Conservation (phyloP, 2,329 filamentous ascomycete genomes). For the Neopestalotiopsis sp. region DNA sequence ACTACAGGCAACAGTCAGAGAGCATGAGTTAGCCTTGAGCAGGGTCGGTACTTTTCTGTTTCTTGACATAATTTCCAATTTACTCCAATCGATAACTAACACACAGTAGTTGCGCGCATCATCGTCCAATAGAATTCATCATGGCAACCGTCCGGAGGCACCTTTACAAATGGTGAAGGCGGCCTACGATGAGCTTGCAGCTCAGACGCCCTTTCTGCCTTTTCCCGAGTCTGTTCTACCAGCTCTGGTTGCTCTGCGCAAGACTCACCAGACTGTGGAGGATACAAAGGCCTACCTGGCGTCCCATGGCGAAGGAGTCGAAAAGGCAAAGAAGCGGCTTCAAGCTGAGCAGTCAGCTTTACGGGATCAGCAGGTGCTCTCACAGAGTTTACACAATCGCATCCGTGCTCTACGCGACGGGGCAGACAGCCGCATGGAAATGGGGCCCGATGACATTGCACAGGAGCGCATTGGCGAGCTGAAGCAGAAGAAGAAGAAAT, state of each 20-base stretch:
- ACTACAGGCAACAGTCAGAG: constrained; percentile 63
- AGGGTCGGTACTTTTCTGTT: constrained; percentile 41
- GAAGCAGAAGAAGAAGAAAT: constrained; percentile 60
- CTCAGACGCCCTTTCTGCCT: constrained; percentile 70
- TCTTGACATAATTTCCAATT: neutral
- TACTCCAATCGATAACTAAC: neutral
- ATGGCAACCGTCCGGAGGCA: constrained; percentile 34
- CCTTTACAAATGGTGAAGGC: constrained; percentile 60
- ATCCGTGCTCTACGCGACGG: constrained; percentile 65
- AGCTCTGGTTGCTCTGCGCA: constrained; percentile 72
- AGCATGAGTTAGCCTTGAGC: constrained; percentile 57
- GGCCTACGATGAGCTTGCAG: constrained; percentile 69
- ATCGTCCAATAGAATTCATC: constrained; percentile 21
- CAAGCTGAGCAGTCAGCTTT: constrained; percentile 57
- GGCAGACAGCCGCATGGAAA: constrained; percentile 60
- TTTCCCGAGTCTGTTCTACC: constrained; percentile 71
- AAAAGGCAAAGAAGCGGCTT: constrained; percentile 51
- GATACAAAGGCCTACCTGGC: constrained; percentile 68
- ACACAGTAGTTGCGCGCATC: constrained; percentile 19
- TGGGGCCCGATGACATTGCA: constrained; percentile 65
- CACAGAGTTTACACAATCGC: constrained; percentile 56
- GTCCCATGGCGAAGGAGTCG: constrained; percentile 47
- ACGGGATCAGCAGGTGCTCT: constrained; percentile 61
- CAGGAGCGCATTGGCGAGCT: constrained; percentile 68
- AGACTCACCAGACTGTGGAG: constrained; percentile 66